A percentile compares a stretch with the other conserved stretches of the same genome.
Evolutionary conservation across 305 asterid genomes (phyloP).

Genomic region (Striga hermonthica): DNA sequence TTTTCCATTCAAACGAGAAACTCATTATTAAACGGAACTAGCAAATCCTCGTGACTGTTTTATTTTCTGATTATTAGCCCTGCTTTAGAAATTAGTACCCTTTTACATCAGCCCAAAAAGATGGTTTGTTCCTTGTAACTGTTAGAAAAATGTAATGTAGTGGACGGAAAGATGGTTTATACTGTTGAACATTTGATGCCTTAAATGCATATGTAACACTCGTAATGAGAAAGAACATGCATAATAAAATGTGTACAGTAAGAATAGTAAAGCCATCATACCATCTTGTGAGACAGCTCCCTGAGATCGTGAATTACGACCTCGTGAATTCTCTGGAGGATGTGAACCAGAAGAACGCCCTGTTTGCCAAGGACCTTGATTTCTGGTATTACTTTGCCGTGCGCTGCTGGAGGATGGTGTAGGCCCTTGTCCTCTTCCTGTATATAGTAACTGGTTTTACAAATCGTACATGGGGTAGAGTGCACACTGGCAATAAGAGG

Average conservation of each 20-base stretch:
- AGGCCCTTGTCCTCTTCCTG: conserved; percentile 76
- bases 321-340: conserved; percentile 51
- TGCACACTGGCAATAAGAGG: neutral
- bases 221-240: conserved; percentile 21
- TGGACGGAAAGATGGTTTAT: neutral
- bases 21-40: conserved; percentile 1
- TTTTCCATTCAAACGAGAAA: neutral
- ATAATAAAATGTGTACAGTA: conserved; percentile 2
- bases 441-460: conserved; percentile 28
- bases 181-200: neutral
- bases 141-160: conserved; percentile 15
- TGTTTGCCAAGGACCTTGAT: conserved; percentile 62
- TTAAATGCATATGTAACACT: conserved; percentile 11
- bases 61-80: conserved; percentile 11
- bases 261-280: conserved; percentile 34
- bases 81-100: neutral
- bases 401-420: conserved; percentile 48
- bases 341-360: conserved; percentile 51
- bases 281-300: conserved; percentile 55
- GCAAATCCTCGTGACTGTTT: neutral
- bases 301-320: conserved; percentile 42
- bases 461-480: conserved; percentile 14
- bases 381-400: conserved; percentile 57
- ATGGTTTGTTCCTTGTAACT: neutral
- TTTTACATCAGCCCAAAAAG: conserved; percentile 4